Base-by-base conservation (phyloP, 495 filamentous ascomycete species). In the Cenococcum geophilum region DNA sequence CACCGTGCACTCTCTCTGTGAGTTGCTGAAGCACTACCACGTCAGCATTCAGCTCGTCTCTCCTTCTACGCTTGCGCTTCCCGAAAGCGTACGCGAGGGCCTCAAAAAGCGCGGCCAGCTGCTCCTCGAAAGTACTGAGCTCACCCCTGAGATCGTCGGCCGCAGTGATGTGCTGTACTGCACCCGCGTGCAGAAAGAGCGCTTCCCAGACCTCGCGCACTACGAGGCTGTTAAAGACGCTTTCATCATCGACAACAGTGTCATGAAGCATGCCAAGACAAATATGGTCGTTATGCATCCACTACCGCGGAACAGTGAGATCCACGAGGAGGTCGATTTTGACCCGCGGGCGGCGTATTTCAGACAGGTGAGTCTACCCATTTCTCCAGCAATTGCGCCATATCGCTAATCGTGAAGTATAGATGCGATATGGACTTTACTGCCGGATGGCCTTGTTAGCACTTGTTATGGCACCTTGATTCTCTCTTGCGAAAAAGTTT, bases 401-500 rank as follows among this genome's bases (percentile, higher is more conserved):
- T 47, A 50, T 76, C 72, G 78, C 77, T 78, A 71, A 79, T 51
- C 21, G 23, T 51, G 48, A 40, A n/a, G 23, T 32, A 21, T 37
- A 98, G 95, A 98, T 98, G 93, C 83, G 86, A 75, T 97, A 97
- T 77, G 93, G 93, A 61, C 84, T 98, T 57, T 97, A 96, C 80
- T 93, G 89, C 75, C 87, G 93, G 63, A 98, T 98, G 92, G 93
- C 93, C 55, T 77, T 98, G 76, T 79, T 98, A 70, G 93, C 93
- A 59, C 76, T 98, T 72, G 86, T 97, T 71, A 82, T 98, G 87
- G 85, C 87, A 51, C 75, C 77, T 55, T 84, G 75, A 35, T 58
- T 48, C 23, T 21, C 11, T n/a, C 14, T 36, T 11, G 27, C 14
- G 3, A 50, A 60, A 6, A 14, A 53, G 5, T 1, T 8, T 53